phyloP scores from a whole-genome alignment of 345 rosid species.

The Brassica napus region DNA sequence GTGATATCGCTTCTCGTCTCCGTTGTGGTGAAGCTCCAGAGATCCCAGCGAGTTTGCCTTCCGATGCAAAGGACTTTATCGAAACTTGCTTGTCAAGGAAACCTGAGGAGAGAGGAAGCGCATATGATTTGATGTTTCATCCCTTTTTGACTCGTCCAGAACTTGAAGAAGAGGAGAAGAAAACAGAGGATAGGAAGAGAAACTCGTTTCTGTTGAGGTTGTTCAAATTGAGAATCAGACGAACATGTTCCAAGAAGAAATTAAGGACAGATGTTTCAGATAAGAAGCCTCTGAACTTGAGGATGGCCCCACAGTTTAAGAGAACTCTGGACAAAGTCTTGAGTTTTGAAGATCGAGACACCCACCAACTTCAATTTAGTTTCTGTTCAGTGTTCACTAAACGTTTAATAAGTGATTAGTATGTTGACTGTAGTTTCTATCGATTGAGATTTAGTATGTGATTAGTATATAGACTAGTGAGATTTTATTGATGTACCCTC shows the following conservation, averaged over 20 bases:
- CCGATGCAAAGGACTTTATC: neutral
- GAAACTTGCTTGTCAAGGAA: neutral
- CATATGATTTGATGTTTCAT: neutral
- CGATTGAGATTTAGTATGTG: too few relatives aligned
- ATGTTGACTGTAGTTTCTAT: neutral
- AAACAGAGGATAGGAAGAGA: neutral
- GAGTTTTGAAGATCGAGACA: neutral
- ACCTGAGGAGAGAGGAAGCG: neutral
- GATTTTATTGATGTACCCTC: constrained; percentile 12
- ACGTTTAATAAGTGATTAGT: neutral
- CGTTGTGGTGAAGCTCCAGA: neutral
- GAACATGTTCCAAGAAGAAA: neutral
- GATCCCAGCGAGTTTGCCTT: neutral
- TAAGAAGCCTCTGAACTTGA: neutral
- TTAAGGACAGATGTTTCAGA: neutral
- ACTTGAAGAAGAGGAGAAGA: neutral
- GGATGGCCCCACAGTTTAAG: neutral
- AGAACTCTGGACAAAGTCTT: neutral
- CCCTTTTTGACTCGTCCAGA: neutral
- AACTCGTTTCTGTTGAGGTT: neutral
- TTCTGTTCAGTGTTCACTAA: neutral
- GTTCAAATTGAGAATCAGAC: neutral
- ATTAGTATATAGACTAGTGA: too few relatives aligned
- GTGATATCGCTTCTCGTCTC: neutral
- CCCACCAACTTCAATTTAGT: neutral